Conservation (phyloP, 2,329 filamentous ascomycete species). For the Sporothrix luriei region DNA sequence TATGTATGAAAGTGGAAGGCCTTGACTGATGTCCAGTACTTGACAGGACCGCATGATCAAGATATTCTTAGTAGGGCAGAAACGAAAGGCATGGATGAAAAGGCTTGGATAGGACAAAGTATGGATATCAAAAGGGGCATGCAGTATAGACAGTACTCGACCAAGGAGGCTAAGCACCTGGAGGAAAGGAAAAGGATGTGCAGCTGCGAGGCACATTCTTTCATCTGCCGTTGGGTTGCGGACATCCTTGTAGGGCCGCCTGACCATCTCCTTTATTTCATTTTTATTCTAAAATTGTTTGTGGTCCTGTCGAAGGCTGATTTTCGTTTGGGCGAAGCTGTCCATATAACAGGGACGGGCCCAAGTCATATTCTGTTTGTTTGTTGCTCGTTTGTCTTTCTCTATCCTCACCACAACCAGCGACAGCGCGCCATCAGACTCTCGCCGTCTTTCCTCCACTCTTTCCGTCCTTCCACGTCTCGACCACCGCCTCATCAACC, state of each 20-base stretch:
- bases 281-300: background rate
- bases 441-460: background rate
- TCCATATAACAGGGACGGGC: slow-evolving; percentile 6
- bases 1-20: too few species aligned
- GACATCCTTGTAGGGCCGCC: background rate
- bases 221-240: background rate
- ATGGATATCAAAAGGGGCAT: background rate
- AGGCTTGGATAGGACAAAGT: too few species aligned
- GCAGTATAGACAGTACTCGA: background rate
- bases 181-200: background rate
- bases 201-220: background rate
- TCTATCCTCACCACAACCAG: background rate
- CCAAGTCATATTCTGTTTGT: background rate
- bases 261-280: background rate
- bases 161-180: background rate
- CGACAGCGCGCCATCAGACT: background rate
- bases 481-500: background rate
- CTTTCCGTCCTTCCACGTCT: background rate
- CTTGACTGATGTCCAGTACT: background rate
- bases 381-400: background rate
- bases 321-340: background rate
- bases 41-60: too few species aligned
- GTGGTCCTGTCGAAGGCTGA: background rate
- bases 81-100: background rate
- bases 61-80: background rate